Conservation (phyloP, 83 land plant species). For the Picea abies region DNA sequence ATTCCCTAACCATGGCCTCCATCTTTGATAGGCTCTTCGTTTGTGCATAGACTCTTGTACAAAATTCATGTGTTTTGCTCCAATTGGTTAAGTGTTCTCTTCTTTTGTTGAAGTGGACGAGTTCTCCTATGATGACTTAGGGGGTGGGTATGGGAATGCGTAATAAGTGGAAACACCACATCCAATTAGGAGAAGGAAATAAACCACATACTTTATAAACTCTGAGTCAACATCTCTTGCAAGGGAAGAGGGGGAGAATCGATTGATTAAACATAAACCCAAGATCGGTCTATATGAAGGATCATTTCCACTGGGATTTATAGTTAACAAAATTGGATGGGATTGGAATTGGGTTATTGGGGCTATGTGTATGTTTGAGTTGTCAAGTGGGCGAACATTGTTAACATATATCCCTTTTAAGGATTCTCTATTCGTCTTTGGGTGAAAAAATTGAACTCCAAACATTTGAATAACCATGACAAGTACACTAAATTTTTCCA, state of each 20-base stretch:
- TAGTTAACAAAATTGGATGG: background rate
- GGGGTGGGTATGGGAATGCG: slow-evolving; percentile 65
- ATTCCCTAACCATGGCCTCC: slow-evolving; percentile 60
- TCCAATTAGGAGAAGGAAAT: slow-evolving; percentile 56
- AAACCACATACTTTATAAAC: slow-evolving; percentile 64
- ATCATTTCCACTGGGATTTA: background rate
- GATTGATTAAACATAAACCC: background rate
- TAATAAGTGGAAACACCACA: too few species aligned
- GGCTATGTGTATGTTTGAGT: too few species aligned
- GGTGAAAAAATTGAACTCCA: too few species aligned
- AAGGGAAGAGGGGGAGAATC: background rate
- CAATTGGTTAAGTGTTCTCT: slow-evolving; percentile 90
- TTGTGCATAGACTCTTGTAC: slow-evolving; percentile 68
- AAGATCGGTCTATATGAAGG: background rate
- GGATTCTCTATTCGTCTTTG: too few species aligned
- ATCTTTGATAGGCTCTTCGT: slow-evolving; percentile 78
- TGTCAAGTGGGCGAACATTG: too few species aligned
- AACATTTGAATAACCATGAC: too few species aligned
- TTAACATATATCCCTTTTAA: background rate
- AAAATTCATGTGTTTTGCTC: slow-evolving; percentile 97
- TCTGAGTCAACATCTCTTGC: slow-evolving; percentile 27
- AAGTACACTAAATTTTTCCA: too few species aligned
- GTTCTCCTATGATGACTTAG: slow-evolving; percentile 59
- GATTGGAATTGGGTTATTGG: background rate
- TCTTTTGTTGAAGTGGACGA: too few species aligned